phyloP scores from a whole-genome alignment of 2,329 filamentous ascomycete species.

The Phaeosphaeria sp. region DNA sequence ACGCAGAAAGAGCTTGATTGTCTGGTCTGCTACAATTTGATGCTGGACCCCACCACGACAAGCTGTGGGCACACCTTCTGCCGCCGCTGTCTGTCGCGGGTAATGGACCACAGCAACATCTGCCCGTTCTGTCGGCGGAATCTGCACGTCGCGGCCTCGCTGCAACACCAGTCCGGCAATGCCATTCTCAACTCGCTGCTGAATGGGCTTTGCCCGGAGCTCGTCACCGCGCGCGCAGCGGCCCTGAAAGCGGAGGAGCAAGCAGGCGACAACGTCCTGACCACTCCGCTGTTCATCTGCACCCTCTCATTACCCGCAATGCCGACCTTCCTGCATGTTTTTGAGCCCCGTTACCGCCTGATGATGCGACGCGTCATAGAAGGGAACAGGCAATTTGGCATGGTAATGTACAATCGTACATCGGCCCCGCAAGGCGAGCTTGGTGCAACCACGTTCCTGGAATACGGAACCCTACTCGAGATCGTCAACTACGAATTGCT shows the following conservation, averaged over 20 bases:
- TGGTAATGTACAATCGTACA: conserved; percentile 75
- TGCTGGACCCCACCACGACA: conserved; percentile 83
- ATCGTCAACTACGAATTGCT: conserved; percentile 78
- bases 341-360: conserved; percentile 88
- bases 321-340: conserved; percentile 87
- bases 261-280: conserved; percentile 61
- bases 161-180: conserved; percentile 65
- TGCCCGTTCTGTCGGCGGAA: conserved; percentile 82
- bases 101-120: conserved; percentile 76
- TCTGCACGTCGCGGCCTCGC: conserved; percentile 61
- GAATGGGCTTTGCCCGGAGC: conserved; percentile 70
- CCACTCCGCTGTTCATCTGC: conserved; percentile 76
- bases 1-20: conserved; percentile 80
- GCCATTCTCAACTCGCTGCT: conserved; percentile 68
- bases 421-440: conserved; percentile 61
- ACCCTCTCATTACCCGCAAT: conserved; percentile 81
- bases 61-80: conserved; percentile 91
- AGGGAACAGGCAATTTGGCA: conserved; percentile 79
- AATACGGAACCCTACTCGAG: conserved; percentile 79
- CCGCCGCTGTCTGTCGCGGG: conserved; percentile 75
- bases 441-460: conserved; percentile 65
- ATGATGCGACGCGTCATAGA: conserved; percentile 84
- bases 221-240: conserved; percentile 65
- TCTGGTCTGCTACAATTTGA: conserved; percentile 83
- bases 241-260: conserved; percentile 65